These are phyloP conservation scores for Fusarium mundagurra DNA, from an alignment of 2,329 filamentous ascomycete genomes.

Conservation along the genomic window DNA sequence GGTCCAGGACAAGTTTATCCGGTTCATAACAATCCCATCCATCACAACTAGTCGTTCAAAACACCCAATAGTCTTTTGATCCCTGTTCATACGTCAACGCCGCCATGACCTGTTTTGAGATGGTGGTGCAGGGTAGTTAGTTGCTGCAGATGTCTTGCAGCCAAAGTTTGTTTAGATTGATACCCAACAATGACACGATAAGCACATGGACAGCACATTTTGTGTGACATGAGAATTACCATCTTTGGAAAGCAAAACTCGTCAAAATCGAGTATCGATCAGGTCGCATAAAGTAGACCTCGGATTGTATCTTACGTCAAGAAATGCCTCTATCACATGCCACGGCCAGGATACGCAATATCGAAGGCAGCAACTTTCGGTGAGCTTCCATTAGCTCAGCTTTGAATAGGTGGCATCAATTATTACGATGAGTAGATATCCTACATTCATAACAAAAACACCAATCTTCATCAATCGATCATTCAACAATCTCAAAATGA, in stretches of 20 bases:
- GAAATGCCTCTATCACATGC: slow-evolving; percentile 1
- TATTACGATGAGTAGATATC: background rate
- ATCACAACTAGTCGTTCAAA: background rate
- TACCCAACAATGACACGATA: background rate
- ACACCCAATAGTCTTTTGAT: background rate
- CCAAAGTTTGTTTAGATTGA: background rate
- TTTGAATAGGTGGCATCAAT: no score
- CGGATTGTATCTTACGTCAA: background rate
- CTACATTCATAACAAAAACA: background rate
- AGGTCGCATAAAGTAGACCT: background rate
- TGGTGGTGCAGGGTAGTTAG: slow-evolving; percentile 28
- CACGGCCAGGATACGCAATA: background rate
- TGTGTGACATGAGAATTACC: background rate
- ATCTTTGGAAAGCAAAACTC: background rate
- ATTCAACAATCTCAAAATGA: slow-evolving; percentile 21
- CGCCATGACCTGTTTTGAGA: background rate
- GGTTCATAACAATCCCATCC: background rate
- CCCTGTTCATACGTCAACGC: background rate
- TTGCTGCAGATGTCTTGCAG: slow-evolving; percentile 9
- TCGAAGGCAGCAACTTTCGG: background rate
- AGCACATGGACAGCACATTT: background rate
- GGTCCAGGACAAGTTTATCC: background rate
- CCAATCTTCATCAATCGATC: background rate
- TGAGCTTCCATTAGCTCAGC: background rate
- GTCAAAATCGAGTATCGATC: background rate